phyloP scores from a whole-genome alignment of 2,329 filamentous ascomycete species.

The Aspergillus thermomutatus region DNA sequence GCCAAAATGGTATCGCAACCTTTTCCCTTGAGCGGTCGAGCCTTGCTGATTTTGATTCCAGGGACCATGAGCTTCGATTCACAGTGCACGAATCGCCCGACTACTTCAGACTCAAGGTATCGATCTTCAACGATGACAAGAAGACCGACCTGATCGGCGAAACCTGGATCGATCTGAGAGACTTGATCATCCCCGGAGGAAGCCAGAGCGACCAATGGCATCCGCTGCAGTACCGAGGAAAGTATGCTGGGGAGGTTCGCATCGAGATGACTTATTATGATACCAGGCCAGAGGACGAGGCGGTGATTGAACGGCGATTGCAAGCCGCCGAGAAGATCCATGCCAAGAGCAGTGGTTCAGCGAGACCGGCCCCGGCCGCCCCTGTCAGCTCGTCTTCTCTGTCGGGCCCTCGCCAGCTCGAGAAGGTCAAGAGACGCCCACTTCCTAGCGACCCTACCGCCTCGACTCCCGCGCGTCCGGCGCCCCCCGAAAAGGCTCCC shows the following conservation, averaged over 20 bases:
- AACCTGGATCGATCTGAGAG: constrained; percentile 78
- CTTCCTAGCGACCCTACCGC: constrained; percentile 73
- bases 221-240: constrained; percentile 77
- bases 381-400: constrained; percentile 24
- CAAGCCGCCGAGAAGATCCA: constrained; percentile 36
- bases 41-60: constrained; percentile 39
- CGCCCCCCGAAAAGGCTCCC: constrained; percentile 34
- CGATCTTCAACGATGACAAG: constrained; percentile 97
- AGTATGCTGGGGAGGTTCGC: constrained; percentile 92
- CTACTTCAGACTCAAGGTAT: constrained; percentile 93
- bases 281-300: constrained; percentile 76
- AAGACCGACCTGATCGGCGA: constrained; percentile 96
- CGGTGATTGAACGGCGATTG: constrained; percentile 54
- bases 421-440: constrained; percentile 75
- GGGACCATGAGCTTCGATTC: constrained; percentile 97
- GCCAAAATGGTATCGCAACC: constrained; percentile 74
- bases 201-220: constrained; percentile 97
- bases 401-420: constrained; percentile 51
- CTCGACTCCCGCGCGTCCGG: constrained; percentile 45
- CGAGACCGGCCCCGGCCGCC: constrained; percentile 10
- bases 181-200: constrained; percentile 78
- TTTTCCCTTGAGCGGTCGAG: not conserved
- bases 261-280: constrained; percentile 98
- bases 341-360: constrained; percentile 25
- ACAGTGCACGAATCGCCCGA: constrained; percentile 94